These are phyloP conservation scores for Wolfiporia cocos DNA, from an alignment of 1,284 basidiomycete species.

Conservation along the genomic window DNA sequence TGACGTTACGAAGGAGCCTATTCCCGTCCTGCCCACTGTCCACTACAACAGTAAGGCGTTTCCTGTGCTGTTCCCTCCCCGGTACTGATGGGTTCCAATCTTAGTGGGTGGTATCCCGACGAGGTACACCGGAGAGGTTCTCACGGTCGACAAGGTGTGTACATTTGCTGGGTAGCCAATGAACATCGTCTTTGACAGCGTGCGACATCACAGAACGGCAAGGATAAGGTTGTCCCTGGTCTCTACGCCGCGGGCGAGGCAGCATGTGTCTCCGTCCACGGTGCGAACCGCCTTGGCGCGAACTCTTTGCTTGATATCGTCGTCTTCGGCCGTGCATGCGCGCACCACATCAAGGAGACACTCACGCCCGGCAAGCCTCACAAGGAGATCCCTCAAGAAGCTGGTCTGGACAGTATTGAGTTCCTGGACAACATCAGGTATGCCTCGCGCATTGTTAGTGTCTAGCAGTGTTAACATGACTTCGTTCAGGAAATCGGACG, in stretches of 20 bases:
- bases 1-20: conserved; percentile 99
- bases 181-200: background rate
- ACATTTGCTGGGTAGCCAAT: background rate
- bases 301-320: conserved; percentile 99
- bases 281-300: conserved; percentile 98
- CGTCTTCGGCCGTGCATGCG: conserved; percentile 98
- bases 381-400: conserved; percentile 83
- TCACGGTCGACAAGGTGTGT: conserved; percentile 70
- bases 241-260: conserved; percentile 99
- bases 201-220: conserved; percentile 76
- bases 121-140: conserved; percentile 95
- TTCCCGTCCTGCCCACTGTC: conserved; percentile 93
- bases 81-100: conserved; percentile 12
- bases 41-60: conserved; percentile 84
- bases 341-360: conserved; percentile 95
- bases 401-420: conserved; percentile 83
- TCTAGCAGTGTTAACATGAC: background rate
- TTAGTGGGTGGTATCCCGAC: conserved; percentile 99
- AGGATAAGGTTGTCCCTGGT: conserved; percentile 94
- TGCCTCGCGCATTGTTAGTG: conserved; percentile 2
- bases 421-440: conserved; percentile 87
- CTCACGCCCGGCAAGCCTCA: conserved; percentile 89
- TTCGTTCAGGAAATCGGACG: conserved; percentile 63
- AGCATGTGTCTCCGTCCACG: conserved; percentile 98
- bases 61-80: background rate